These are phyloP conservation scores for Tetracladium marchalianum DNA, from an alignment of 495 filamentous ascomycete species.

Conservation along the genomic window DNA sequence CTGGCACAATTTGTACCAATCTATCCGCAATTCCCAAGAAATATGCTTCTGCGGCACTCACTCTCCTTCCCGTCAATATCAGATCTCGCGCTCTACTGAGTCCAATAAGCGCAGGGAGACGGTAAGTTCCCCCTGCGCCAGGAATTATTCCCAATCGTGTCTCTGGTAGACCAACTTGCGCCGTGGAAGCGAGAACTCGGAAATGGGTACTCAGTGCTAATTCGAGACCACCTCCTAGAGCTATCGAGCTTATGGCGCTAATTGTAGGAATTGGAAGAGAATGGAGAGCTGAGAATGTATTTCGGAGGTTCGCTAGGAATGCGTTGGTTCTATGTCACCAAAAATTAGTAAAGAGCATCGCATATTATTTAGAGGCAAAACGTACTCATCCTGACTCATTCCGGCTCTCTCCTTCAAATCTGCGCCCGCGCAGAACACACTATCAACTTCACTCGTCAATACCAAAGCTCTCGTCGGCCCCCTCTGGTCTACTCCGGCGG, in stretches of 20 bases:
- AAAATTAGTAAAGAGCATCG: background rate
- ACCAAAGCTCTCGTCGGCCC: conserved; percentile 65
- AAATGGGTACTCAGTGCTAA: conserved; percentile 79
- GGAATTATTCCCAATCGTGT: conserved; percentile 88
- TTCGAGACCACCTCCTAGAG: conserved; percentile 88
- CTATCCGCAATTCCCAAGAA: conserved; percentile 77
- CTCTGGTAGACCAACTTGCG: conserved; percentile 75
- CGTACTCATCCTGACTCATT: conserved; percentile 62
- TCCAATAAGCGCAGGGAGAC: conserved; percentile 71
- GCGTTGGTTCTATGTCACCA: conserved; percentile 45
- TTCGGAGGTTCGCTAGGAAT: conserved; percentile 68
- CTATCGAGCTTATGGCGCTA: conserved; percentile 66
- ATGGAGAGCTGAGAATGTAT: conserved; percentile 57
- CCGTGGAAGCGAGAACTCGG: conserved; percentile 67
- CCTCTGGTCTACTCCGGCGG: conserved; percentile 28
- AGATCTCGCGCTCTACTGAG: conserved; percentile 66
- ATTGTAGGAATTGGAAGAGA: conserved; percentile 80
- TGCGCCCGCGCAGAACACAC: conserved; percentile 85
- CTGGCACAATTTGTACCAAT: conserved; percentile 59
- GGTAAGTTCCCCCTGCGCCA: conserved; percentile 85
- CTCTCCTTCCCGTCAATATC: conserved; percentile 73
- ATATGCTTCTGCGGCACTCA: conserved; percentile 70
- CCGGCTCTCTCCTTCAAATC: conserved; percentile 80
- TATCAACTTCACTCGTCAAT: conserved; percentile 65
- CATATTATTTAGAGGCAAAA: background rate